Evolutionary conservation across 208 protist genomes (phyloP).

Genomic region (Crithidia fasciculata): DNA sequence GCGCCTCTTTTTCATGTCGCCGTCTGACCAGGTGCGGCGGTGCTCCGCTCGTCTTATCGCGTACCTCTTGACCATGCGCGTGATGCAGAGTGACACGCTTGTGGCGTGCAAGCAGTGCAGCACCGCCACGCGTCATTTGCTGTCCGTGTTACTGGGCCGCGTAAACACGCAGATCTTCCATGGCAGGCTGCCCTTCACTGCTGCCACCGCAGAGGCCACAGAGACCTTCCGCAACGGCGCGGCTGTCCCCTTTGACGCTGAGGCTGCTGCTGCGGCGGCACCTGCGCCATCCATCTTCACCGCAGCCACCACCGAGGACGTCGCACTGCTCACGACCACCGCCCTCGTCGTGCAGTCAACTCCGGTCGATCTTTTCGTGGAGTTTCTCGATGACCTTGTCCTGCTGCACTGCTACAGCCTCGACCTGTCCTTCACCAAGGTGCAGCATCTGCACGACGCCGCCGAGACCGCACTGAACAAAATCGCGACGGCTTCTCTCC

Average conservation of each 20-base stretch:
- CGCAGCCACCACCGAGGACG: conserved; percentile 5
- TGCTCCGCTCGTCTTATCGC: conserved; percentile 3
- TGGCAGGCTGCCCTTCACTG: conserved; percentile 13
- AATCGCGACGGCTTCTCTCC: conserved; percentile 33
- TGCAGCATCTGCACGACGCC: conserved; percentile 42
- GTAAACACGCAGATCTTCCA: conserved; percentile 22
- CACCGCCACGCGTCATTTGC: conserved; percentile 7
- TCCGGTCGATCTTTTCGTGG: conserved; percentile 7
- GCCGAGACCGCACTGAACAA: conserved; percentile 35
- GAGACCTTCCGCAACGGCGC: neutral
- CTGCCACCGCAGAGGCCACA: neutral
- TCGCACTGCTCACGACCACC: conserved; percentile 26
- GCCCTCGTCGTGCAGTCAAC: conserved; percentile 10
- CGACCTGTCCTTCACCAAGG: conserved; percentile 57
- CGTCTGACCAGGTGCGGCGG: conserved; percentile 24
- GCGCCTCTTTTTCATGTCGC: conserved; percentile 29
- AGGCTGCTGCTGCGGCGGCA: neutral
- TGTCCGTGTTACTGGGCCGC: conserved; percentile 13
- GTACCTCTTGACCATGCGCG: conserved; percentile 29
- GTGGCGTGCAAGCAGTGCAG: conserved; percentile 13
- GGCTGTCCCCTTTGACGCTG: neutral
- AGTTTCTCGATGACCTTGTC: conserved; percentile 15
- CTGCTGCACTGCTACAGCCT: conserved; percentile 39
- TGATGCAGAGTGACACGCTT: conserved; percentile 22
- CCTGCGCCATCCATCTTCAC: neutral